Evolutionary conservation across 2,329 filamentous ascomycete species (phyloP).

Genomic region (Ceratocystis huliohia): DNA sequence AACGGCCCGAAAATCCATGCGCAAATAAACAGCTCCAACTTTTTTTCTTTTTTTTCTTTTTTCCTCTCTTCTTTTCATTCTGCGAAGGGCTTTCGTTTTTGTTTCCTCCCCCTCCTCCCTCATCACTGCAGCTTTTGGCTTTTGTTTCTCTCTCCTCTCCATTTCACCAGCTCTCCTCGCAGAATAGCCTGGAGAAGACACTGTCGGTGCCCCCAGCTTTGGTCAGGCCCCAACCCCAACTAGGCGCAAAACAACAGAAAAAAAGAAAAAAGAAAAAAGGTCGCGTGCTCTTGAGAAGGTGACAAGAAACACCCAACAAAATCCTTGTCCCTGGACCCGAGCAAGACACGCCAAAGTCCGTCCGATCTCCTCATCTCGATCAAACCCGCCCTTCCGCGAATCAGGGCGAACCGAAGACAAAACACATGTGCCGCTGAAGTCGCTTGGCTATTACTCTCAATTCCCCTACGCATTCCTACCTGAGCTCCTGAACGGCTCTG

Average conservation of each 20-base stretch:
- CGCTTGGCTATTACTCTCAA: background rate
- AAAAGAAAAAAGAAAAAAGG: background rate
- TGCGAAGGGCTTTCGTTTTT: background rate
- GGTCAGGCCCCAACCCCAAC: background rate
- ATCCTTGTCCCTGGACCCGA: background rate
- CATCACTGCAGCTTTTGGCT: too few relatives aligned
- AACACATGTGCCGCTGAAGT: background rate
- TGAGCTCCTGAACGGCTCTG: too few relatives aligned
- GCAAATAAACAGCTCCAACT: background rate
- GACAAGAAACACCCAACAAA: background rate
- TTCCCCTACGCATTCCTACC: background rate
- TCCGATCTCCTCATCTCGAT: background rate
- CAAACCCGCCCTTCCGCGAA: background rate
- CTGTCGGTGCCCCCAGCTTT: background rate
- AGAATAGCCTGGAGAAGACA: background rate
- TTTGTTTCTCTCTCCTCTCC: background rate
- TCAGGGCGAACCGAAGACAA: background rate
- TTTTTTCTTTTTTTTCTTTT: conserved; percentile 15
- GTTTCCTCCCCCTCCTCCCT: background rate
- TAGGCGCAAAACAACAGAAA: background rate
- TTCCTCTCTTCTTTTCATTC: background rate
- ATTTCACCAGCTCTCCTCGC: background rate
- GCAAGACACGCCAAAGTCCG: background rate
- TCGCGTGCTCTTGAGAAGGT: background rate
- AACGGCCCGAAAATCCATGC: conserved; percentile 8